These are phyloP conservation scores for Thermothielavioides terrestris DNA, from an alignment of 495 filamentous ascomycete genomes.

Conservation along the genomic window DNA sequence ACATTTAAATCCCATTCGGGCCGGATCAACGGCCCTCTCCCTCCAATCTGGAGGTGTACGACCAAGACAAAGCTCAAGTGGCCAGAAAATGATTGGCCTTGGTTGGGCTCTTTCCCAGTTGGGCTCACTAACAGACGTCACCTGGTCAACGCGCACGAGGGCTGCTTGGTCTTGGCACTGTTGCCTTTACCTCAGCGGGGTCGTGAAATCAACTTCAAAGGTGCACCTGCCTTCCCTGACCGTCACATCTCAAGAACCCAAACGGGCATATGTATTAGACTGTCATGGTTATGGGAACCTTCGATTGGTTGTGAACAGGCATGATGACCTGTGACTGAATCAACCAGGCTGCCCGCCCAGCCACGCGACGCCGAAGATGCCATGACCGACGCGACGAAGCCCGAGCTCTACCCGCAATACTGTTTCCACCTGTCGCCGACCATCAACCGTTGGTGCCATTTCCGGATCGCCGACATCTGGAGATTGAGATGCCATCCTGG, in stretches of 20 bases:
- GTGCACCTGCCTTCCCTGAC: too few relatives aligned
- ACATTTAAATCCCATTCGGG: too few relatives aligned
- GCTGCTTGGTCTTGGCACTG: neutral
- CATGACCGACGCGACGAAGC: conserved; percentile 40
- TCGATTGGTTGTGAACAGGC: neutral
- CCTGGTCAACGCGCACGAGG: conserved; percentile 11
- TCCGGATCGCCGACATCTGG: conserved; percentile 62
- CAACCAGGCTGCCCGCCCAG: conserved; percentile 1
- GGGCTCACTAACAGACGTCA: conserved; percentile 3
- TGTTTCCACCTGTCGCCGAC: conserved; percentile 81
- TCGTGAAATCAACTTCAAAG: neutral
- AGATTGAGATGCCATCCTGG: conserved; percentile 47
- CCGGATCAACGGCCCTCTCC: neutral
- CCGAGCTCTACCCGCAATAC: conserved; percentile 65
- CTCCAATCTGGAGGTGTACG: neutral
- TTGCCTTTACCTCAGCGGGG: neutral
- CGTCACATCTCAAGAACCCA: conserved; percentile 1
- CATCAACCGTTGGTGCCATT: conserved; percentile 71
- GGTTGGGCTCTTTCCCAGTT: neutral
- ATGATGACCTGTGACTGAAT: neutral
- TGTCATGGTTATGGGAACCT: too few relatives aligned
- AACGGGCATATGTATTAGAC: too few relatives aligned
- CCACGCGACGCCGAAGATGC: conserved; percentile 28
- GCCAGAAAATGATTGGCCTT: neutral
- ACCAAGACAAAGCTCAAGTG: neutral